Evolutionary conservation across 164 flowering plant species (phyloP), one percentile per base, ranked within the genome.

Genomic region (Hamamelis virginiana): DNA sequence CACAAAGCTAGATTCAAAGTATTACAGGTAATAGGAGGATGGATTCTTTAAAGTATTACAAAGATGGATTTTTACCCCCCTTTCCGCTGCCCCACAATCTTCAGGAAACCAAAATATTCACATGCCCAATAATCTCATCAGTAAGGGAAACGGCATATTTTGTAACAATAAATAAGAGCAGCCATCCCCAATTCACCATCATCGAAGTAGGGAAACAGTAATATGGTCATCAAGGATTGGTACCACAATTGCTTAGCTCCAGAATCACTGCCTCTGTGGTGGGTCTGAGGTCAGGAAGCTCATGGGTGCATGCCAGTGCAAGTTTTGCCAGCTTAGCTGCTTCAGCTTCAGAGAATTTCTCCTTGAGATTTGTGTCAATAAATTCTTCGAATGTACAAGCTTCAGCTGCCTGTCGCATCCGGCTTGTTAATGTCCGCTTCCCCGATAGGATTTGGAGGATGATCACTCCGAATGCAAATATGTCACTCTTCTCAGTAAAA

Each of bases 381-480:
- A 80, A 80, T 22, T 77, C 80, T 26, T 67, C 77, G 9, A 70
- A 77, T 50, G 41, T 80, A 50, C 61, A 48, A 33, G 73, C 69
- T 62, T 75, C 82, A 25, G 83, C 81, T 19, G 78, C 81, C 16
- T 55, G 25, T 26, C 80, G 63, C 68, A 82, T 72, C 43, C 82
- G 74, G 69, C 18, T 58, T 38, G 72, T 65, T 26, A 86, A 72
- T 43, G 43, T 59, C 14, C n/a, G 74, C 45, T 76, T 79, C 8
- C 89, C 89, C 8, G 82, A 80, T 23, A 86, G 74, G 48, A 84
- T 71, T 57, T 86, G 87, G 57, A 84, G 80, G 71, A 84, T 67
- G 22, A 86, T 80, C 46, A 86, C 82, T 27, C 89, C 89, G 66
- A 82, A 86, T 43, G 85, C 83, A 70, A 77, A 86, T n/a, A 84